These are phyloP conservation scores for Corchorus capsularis DNA, from an alignment of 345 rosid species.

Conservation along the genomic window DNA sequence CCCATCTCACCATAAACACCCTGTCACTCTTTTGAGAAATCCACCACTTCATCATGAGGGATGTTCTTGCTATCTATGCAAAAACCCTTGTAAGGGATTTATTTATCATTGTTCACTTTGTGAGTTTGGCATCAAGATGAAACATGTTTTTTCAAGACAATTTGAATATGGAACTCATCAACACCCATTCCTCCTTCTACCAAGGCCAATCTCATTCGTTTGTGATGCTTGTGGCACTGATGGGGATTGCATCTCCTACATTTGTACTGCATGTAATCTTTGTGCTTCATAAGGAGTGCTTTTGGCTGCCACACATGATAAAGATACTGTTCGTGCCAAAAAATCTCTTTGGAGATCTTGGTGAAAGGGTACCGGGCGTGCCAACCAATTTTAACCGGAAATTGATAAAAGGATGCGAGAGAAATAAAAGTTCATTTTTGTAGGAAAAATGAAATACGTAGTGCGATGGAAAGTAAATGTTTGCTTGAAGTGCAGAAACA, in stretches of 20 bases:
- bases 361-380: too few species aligned
- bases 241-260: slow-evolving; percentile 17
- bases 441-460: too few species aligned
- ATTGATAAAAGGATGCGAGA: too few species aligned
- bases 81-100: not conserved
- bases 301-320: not conserved
- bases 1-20: slow-evolving; percentile 7
- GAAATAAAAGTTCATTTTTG: too few species aligned
- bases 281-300: slow-evolving; percentile 10
- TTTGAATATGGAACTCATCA: not conserved
- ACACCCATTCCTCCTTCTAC: not conserved
- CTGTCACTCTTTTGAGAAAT: not conserved
- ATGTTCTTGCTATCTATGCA: not conserved
- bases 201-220: slow-evolving; percentile 11
- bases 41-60: not conserved
- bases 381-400: too few species aligned
- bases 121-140: not conserved
- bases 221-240: slow-evolving; percentile 27
- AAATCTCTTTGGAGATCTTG: too few species aligned
- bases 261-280: not conserved
- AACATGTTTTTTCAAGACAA: not conserved
- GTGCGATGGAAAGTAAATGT: too few species aligned
- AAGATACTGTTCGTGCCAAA: too few species aligned
- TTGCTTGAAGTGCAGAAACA: too few species aligned
- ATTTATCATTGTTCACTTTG: not conserved